phyloP scores from a whole-genome alignment of 2,329 filamentous ascomycete genomes.

The Pyrenochaeta sp. region DNA sequence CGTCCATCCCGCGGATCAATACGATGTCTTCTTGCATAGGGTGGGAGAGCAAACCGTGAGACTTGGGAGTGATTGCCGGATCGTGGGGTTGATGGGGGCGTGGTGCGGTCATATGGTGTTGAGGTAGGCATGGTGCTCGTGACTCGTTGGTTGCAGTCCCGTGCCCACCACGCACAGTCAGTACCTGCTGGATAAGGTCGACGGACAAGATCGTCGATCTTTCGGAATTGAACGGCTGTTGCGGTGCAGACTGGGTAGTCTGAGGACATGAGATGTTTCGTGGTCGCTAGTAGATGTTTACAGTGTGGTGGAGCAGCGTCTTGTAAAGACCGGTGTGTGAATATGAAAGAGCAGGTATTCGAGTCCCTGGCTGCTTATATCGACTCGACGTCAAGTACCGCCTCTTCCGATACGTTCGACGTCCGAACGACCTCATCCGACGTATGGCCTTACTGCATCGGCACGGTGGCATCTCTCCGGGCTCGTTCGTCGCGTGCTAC shows the following conservation, averaged over 20 bases:
- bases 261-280: constrained; percentile 4
- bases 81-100: constrained; percentile 11
- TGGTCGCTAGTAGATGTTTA: background rate
- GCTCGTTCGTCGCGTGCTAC: constrained; percentile 1
- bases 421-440: constrained; percentile 6
- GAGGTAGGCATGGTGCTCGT: constrained; percentile 17
- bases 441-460: constrained; percentile 2
- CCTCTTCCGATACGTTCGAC: constrained; percentile 2
- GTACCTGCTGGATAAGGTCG: background rate
- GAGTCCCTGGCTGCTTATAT: constrained; percentile 4
- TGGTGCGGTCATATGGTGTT: constrained; percentile 21
- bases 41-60: background rate
- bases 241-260: constrained; percentile 5
- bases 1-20: constrained; percentile 2
- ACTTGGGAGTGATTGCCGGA: constrained; percentile 3
- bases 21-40: background rate
- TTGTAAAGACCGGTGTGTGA: background rate
- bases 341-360: background rate
- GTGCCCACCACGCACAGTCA: constrained; percentile 9
- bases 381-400: constrained; percentile 5
- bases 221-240: background rate
- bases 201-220: background rate
- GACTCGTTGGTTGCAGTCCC: constrained; percentile 12
- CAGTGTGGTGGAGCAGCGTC: background rate
- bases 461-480: constrained; percentile 1